These are phyloP conservation scores for Solanum appendiculatum DNA, from an alignment of 257 asterid species.

Conservation along the genomic window DNA sequence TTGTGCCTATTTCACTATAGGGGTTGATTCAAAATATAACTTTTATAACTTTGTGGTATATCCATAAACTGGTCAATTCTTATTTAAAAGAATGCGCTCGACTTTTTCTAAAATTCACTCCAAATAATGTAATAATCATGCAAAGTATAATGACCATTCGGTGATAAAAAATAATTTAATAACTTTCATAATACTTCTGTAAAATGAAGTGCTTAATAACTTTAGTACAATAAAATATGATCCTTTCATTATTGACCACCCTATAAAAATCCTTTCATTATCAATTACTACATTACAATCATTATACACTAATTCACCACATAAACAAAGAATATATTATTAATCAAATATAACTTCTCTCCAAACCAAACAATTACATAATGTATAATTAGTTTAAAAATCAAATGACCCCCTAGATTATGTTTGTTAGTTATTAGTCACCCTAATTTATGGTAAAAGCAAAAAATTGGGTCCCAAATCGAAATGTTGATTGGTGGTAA, in stretches of 20 bases:
- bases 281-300: too few species aligned
- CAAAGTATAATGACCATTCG: not conserved
- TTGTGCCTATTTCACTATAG: not conserved
- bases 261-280: not conserved
- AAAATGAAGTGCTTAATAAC: not conserved
- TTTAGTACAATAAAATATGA: not conserved
- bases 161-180: not conserved
- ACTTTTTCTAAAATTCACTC: not conserved
- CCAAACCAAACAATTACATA: not conserved
- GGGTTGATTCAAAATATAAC: not conserved
- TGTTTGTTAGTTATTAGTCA: not conserved
- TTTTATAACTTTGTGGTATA: not conserved
- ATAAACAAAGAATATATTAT: not conserved
- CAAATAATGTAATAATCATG: not conserved
- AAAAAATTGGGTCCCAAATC: not conserved
- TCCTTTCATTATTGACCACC: not conserved
- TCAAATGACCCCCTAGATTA: not conserved
- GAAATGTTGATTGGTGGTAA: not conserved
- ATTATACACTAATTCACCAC: too few species aligned
- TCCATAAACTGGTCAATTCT: not conserved
- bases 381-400: not conserved
- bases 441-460: not conserved
- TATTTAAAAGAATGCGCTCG: not conserved
- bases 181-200: not conserved
- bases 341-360: not conserved